phyloP scores from a whole-genome alignment of 192 early-diverging fungal species.

The Mortierella antarctica region DNA sequence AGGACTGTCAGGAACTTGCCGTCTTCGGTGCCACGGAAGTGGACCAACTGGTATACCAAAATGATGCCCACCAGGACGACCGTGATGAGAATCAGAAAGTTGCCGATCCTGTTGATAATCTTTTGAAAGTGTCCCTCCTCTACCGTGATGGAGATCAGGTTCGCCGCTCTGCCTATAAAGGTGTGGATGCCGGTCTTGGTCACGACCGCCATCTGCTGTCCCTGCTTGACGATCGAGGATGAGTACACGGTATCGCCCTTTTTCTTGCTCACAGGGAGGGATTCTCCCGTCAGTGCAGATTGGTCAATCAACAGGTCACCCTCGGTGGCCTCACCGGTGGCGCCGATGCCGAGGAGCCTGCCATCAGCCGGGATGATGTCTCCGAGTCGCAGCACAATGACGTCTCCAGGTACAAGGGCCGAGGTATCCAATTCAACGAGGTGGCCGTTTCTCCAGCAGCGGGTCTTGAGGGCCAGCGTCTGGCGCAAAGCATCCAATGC shows the following conservation, averaged over 20 bases:
- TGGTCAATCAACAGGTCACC: slow-evolving; percentile 89
- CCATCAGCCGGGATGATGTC: slow-evolving; percentile 97
- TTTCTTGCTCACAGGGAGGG: slow-evolving; percentile 86
- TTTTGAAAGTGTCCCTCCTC: slow-evolving; percentile 98
- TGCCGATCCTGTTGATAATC: slow-evolving; percentile 91
- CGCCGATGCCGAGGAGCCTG: slow-evolving; percentile 79
- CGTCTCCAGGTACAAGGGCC: slow-evolving; percentile 89
- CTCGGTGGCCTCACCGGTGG: slow-evolving; percentile 80
- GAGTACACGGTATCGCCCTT: slow-evolving; percentile 88
- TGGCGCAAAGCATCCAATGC: slow-evolving; percentile 94
- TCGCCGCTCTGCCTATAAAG: slow-evolving; percentile 94
- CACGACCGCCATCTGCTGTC: slow-evolving; percentile 92
- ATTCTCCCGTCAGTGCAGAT: slow-evolving; percentile 94
- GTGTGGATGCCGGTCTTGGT: slow-evolving; percentile 94
- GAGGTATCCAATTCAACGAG: slow-evolving; percentile 77
- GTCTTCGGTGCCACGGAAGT: slow-evolving; percentile 31
- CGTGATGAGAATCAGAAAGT: slow-evolving; percentile 90
- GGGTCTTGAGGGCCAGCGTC: slow-evolving; percentile 90
- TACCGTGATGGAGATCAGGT: slow-evolving; percentile 88
- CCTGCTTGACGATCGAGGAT: slow-evolving; percentile 94
- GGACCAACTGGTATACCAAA: slow-evolving; percentile 75
- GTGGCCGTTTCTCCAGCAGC: slow-evolving; percentile 80
- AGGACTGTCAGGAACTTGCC: slow-evolving; percentile 59
- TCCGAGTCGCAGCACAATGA: slow-evolving; percentile 91
- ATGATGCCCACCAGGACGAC: slow-evolving; percentile 80